A percentile compares a stretch with the other conserved stretches of the same genome.
Evolutionary conservation across 257 asterid genomes (phyloP).

Genomic region (Coffea eugenioides): DNA sequence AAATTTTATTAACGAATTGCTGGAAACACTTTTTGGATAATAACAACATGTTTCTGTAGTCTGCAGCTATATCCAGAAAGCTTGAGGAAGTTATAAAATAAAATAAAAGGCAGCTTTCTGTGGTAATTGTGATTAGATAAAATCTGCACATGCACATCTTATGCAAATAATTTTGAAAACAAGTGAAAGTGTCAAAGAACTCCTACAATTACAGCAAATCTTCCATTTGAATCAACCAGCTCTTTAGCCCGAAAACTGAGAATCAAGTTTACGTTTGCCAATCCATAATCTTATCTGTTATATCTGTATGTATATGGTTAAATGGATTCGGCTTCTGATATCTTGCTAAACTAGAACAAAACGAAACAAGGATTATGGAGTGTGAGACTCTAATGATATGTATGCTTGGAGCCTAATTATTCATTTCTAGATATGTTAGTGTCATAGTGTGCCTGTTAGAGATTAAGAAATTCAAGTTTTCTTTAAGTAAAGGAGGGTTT

Average conservation of each 20-base stretch:
- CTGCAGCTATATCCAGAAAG: neutral
- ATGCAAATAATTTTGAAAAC: neutral
- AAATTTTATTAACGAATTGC: too few relatives aligned
- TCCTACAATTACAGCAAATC: too few relatives aligned
- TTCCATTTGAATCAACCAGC: too few relatives aligned
- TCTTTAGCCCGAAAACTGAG: neutral
- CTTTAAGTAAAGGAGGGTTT: neutral
- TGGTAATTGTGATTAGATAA: neutral
- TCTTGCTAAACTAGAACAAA: neutral
- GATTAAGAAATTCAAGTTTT: neutral
- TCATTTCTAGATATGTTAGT: neutral
- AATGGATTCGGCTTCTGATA: neutral
- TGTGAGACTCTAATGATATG: neutral
- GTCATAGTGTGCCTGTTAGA: neutral
- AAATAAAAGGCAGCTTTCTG: neutral
- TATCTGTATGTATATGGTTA: neutral
- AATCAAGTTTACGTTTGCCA: neutral
- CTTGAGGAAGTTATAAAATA: too few relatives aligned
- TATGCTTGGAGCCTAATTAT: neutral
- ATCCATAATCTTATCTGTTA: neutral
- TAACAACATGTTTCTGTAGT: neutral
- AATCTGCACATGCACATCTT: neutral
- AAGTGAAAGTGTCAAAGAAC: too few relatives aligned
- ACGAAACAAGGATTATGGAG: neutral
- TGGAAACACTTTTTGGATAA: too few relatives aligned